Base-by-base conservation (phyloP, 2,329 filamentous ascomycete species). In the Aspergillus brunneoviolaceus region DNA sequence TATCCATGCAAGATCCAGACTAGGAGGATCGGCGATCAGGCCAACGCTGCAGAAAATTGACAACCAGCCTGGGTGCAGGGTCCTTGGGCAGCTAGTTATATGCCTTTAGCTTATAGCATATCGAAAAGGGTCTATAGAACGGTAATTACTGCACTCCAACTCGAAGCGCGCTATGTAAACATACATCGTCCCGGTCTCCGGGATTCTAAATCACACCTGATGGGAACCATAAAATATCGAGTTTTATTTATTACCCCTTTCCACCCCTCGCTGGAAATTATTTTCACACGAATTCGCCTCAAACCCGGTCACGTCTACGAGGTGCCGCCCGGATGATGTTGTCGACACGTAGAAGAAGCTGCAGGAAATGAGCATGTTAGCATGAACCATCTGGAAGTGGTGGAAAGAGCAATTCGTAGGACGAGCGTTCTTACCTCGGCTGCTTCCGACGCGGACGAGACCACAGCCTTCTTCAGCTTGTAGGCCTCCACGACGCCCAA, bases 401-500 rank as follows among this genome's bases (percentile, higher is more conserved):
- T 35, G 21, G 51, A n/a, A 27, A 48, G 33, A 19, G 27, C 33
- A 11, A 9, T 29, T 3, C 0, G 6, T 29, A 21, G 27, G 6
- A 35, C 5, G 33, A 1, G 11, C 14, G 16, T 76, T 62, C 87
- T 81, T 83, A 96, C 92, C 85, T 99, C 95, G 66, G 95, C 93
- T 64, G 95, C 95, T 80, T 99, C 95, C 60, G 92, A 96, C 23
- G 95, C 95, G 63, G 92, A 96, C 56, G 90, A 96, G 55, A 99
- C 95, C 57, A 99, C 95, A n/a, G 95, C 95, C 75, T 87, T 89
- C 86, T 99, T 99, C 75, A 99, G 81, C 84, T 99, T 99, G 84
- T 97, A 98, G 77, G 92, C 96, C 81, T 99, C 95, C 67, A 99
- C 89, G 29, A 99, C 93, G 49, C 95, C 95, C 51, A 96, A 76